Evolutionary conservation across 2,329 filamentous ascomycete species (phyloP), one percentile per base, ranked within the genome.

Genomic region (Aspergillus oerlinghausenensis): DNA sequence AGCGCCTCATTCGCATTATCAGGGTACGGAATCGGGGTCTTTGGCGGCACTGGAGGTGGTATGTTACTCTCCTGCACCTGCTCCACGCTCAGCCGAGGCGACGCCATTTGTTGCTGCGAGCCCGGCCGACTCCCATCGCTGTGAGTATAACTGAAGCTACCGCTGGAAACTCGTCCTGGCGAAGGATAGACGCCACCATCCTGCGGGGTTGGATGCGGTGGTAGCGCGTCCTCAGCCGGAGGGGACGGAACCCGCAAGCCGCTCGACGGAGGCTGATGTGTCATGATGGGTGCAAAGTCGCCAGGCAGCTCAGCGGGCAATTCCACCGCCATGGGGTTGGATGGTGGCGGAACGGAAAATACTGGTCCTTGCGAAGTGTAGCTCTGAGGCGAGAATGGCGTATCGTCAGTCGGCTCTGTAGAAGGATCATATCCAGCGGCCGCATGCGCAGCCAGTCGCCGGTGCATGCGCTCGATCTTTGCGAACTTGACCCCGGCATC

Each of bases 401-500:
- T 59, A 52, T 69, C 65, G 38, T 71, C 70, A 11, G 65, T 66
- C n/a, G 64, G 61, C 64, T 70, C 67, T 59, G 62, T 71, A 43
- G 60, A 64, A 40, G 65, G 49, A 43, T 67, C 67, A 48, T 65
- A 65, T 55, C 61, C 68, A 62, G 61, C 74, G 56, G 65, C 78
- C 63, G 60, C 76, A 69, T 69, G 70, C 49, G 78, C 76, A 32
- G 88, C 86, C 71, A 84, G 85, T 55, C 90, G 82, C 56, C 82
- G 75, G 72, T 91, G 91, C 61, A 89, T 88, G 59, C 87, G 84
- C 67, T 92, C 81, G 61, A 97, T 92, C 74, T 90, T 90, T 59
- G 89, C 90, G 64, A 97, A 79, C 73, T 93, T 95, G 8, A 84
- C 82, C 0, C 93, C 87, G 0, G 92, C 86, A 55, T 88, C 84